phyloP scores from a whole-genome alignment of 2,329 filamentous ascomycete species.

The Westerdykella ornata region DNA sequence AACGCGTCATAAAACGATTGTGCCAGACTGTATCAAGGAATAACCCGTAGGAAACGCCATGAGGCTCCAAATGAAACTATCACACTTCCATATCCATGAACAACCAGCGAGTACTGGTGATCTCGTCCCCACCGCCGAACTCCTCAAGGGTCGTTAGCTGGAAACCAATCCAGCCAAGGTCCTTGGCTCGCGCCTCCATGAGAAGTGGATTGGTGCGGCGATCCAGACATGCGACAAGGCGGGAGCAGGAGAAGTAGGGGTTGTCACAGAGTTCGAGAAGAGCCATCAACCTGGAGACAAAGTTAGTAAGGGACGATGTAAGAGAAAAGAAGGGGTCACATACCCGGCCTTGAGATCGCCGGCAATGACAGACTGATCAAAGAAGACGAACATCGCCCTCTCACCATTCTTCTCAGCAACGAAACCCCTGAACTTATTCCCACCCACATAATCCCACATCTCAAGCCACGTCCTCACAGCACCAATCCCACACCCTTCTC shows the following conservation, averaged over 20 bases:
- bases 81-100: slow-evolving; percentile 85
- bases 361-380: slow-evolving; percentile 65
- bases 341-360: slow-evolving; percentile 84
- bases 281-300: slow-evolving; percentile 57
- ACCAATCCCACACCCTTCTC: slow-evolving; percentile 9
- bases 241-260: slow-evolving; percentile 63
- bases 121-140: slow-evolving; percentile 58
- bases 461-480: slow-evolving; percentile 61
- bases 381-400: slow-evolving; percentile 81
- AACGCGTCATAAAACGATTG: too few relatives aligned
- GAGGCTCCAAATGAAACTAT: slow-evolving; percentile 7
- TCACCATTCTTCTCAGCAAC: slow-evolving; percentile 63
- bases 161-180: slow-evolving; percentile 90
- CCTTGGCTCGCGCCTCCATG: slow-evolving; percentile 64
- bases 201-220: slow-evolving; percentile 58
- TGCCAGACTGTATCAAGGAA: too few relatives aligned
- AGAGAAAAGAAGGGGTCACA: slow-evolving; percentile 33
- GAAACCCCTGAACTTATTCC: slow-evolving; percentile 80
- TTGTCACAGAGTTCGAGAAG: slow-evolving; percentile 80
- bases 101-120: slow-evolving; percentile 72
- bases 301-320: slow-evolving; percentile 10
- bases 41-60: background rate
- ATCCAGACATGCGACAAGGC: slow-evolving; percentile 76
- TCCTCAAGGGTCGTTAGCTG: slow-evolving; percentile 71
- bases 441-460: slow-evolving; percentile 79